Evolutionary conservation across 257 asterid genomes (phyloP).

Genomic region (Capsicum chinense): DNA sequence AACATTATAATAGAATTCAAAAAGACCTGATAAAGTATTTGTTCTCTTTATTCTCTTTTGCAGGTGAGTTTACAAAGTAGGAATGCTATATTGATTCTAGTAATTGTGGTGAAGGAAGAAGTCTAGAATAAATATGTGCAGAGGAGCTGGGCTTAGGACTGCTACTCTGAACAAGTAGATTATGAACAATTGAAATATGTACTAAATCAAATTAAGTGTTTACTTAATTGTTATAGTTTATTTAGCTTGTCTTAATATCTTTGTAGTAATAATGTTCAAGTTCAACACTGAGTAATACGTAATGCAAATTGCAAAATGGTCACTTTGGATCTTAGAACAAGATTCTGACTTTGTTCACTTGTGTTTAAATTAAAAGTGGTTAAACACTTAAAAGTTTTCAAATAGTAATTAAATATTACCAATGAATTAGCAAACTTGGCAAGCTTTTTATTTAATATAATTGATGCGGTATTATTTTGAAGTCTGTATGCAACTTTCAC

Average conservation of each 20-base stretch:
- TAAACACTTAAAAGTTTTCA: no score
- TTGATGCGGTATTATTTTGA: no score
- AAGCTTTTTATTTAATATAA: no score
- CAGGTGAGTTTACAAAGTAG: slow-evolving; percentile 24
- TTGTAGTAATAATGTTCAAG: neutral
- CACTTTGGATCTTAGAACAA: no score
- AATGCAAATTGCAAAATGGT: neutral
- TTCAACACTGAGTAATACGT: neutral
- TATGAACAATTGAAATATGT: neutral
- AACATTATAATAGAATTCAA: neutral
- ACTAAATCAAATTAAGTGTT: slow-evolving; percentile 16
- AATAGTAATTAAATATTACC: no score
- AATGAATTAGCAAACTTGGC: no score
- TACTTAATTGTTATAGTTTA: neutral
- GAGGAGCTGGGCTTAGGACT: neutral
- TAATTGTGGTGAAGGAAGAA: neutral
- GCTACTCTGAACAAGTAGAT: neutral
- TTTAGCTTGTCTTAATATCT: neutral
- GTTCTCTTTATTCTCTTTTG: neutral
- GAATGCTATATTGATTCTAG: neutral
- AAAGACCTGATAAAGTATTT: neutral
- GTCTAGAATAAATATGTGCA: slow-evolving; percentile 4
- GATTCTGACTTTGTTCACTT: neutral
- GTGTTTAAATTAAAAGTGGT: no score
- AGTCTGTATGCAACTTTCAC: no score